Conservation (phyloP, 176 grass and related monocot species). For the Pontederia crassipes region DNA sequence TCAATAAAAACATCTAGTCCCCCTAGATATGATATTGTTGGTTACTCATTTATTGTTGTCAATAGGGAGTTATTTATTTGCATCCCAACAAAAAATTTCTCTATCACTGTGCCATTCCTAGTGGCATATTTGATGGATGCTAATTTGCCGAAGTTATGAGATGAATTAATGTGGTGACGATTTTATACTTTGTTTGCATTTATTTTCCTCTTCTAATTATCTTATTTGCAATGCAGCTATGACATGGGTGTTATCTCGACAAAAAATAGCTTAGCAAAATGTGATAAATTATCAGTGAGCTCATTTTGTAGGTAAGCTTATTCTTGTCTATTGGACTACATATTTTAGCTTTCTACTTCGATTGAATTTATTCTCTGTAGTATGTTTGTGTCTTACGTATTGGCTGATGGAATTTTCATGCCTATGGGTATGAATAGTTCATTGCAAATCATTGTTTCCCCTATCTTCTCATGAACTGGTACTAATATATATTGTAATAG, state of each 20-base stretch:
- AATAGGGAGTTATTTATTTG: too few relatives aligned
- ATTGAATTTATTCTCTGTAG: neutral
- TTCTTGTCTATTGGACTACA: neutral
- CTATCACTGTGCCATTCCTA: too few relatives aligned
- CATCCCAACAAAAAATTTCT: too few relatives aligned
- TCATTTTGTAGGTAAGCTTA: slow-evolving; percentile 57
- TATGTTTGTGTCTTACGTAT: neutral
- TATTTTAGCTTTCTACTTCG: neutral
- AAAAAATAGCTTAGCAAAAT: slow-evolving; percentile 59
- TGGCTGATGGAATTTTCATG: neutral
- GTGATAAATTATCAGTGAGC: slow-evolving; percentile 59
- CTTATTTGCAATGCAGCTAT: slow-evolving; percentile 35
- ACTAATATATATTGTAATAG: too few relatives aligned
- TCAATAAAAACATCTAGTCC: too few relatives aligned
- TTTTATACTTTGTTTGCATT: neutral
- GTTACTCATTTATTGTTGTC: too few relatives aligned
- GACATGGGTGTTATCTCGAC: slow-evolving; percentile 76
- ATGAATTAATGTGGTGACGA: too few relatives aligned
- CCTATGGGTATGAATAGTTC: neutral
- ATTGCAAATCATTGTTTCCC: neutral
- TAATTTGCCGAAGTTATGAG: too few relatives aligned
- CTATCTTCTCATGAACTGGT: too few relatives aligned
- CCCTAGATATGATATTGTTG: too few relatives aligned
- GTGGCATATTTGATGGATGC: too few relatives aligned
- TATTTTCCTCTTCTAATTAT: slow-evolving; percentile 10